Evolutionary conservation across 2,329 filamentous ascomycete species (phyloP).

Genomic region (Aspergillus luchuensis): DNA sequence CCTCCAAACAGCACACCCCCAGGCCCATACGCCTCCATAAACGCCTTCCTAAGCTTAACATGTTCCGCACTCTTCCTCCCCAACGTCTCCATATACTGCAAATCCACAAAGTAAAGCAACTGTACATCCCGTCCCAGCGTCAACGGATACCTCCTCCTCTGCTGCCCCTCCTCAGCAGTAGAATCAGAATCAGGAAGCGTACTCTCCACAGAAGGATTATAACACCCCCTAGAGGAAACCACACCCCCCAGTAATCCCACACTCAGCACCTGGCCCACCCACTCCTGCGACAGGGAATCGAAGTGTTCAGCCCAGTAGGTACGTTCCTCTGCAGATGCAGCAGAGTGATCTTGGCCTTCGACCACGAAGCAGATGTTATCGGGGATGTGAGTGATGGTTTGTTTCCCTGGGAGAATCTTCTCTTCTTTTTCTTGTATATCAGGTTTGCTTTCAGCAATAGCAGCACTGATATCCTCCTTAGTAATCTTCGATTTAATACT

Average conservation of each 20-base stretch:
- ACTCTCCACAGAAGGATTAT: not conserved
- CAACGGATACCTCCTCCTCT: not conserved
- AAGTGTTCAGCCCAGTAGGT: conserved; percentile 19
- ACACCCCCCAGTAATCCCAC: conserved; percentile 13
- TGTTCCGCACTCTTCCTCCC: conserved; percentile 16
- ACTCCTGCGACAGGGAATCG: conserved; percentile 6
- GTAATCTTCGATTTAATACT: not conserved
- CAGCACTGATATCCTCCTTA: not conserved
- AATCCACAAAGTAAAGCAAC: conserved; percentile 23
- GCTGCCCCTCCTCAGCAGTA: not conserved
- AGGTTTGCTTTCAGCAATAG: not conserved
- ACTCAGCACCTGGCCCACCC: conserved; percentile 14
- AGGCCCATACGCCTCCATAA: conserved; percentile 18
- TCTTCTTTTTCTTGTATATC: not conserved
- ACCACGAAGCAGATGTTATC: conserved; percentile 24
- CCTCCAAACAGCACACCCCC: conserved; percentile 9
- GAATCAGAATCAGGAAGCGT: no score
- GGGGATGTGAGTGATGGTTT: conserved; percentile 11
- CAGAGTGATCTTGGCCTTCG: conserved; percentile 23
- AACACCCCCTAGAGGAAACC: conserved; percentile 16
- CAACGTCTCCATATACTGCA: conserved; percentile 18
- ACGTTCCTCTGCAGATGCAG: conserved; percentile 7
- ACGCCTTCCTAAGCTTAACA: conserved; percentile 13
- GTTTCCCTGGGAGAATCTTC: not conserved
- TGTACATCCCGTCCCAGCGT: conserved; percentile 20